Evolutionary conservation across 192 early-diverging fungal genomes (phyloP), one percentile per base, ranked within the genome.

Genomic region (Backusella circina): DNA sequence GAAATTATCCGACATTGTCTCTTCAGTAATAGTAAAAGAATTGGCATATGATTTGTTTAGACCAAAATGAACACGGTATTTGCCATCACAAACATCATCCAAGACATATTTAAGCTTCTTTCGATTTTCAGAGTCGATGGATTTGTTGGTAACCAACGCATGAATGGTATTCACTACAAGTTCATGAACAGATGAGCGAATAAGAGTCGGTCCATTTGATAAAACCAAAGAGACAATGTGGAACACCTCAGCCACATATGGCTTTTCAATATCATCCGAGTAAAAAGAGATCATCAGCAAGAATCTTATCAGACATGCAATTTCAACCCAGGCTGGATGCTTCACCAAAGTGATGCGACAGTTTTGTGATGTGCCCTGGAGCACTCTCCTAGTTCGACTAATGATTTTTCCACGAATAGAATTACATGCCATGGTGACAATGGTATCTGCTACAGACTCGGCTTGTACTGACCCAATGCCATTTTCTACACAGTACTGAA

Each of bases 141-240:
- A 76, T 0, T 84, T 82, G 3, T 82, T 76, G 3, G 91, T 91
- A 3, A 84, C 88, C 57, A 98, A 74, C 2, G 91, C 87, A 75
- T 97, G 96, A 26, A 98, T 89, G 36, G 93, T 83, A 67, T 98
- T 96, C 76, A 96, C 89, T 4, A 95, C 91, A 69, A 96, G 90
- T 16, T 95, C 96, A 77, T 97, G 95, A 5, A 97, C 87, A 18
- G 95, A 91, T 0, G 91, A 85, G 9, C 96, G 89, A 61, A 97
- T 91, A 35, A 94, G 74, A 5, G 93, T 88, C 0, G 94, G 88
- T 0, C 97, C 97, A 5, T 93, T 83, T 21, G 94, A 95, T 23
- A 95, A 86, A 71, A 97, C 75, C 75, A 97, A 84, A 44, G 92
- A 90, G 3, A 95, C 87, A 39, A 96, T 86, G 69, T 96, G 92